A percentile compares a stretch with the other conserved stretches of the same genome.
Conservation (phyloP, 139 green algal genomes). For the Tetradesmus lagerheimii region DNA sequence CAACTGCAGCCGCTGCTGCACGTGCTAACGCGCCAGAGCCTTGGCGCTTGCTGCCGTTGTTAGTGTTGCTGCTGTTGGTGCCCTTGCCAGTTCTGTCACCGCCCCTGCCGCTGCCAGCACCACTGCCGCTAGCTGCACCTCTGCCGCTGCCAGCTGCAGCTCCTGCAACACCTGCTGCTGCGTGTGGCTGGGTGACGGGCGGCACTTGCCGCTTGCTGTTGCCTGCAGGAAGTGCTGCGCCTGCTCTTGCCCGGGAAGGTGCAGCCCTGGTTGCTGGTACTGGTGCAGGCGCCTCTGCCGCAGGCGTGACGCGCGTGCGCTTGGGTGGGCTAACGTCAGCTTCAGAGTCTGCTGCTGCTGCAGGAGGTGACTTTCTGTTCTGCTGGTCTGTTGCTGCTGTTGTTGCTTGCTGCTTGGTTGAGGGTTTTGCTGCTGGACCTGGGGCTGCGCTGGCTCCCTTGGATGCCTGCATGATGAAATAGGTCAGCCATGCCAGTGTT, state of each 20-base stretch:
- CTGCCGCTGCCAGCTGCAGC: constrained; percentile 3
- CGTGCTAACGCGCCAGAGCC: background rate
- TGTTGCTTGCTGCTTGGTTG: background rate
- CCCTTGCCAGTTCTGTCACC: background rate
- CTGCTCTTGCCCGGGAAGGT: no score
- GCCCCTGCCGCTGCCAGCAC: background rate
- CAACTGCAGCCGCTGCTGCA: background rate
- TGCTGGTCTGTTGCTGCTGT: background rate
- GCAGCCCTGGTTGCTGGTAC: background rate
- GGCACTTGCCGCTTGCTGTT: background rate
- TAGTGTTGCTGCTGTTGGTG: background rate
- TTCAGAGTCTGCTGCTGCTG: background rate
- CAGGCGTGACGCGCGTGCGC: background rate
- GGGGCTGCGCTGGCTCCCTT: background rate
- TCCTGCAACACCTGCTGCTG: background rate
- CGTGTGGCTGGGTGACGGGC: background rate
- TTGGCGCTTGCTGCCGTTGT: background rate
- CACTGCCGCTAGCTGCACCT: background rate
- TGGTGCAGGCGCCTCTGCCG: background rate
- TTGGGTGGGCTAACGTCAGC: background rate
- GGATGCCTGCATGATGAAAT: background rate
- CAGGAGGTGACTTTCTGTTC: background rate
- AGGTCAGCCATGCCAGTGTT: background rate
- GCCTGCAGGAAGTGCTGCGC: background rate
- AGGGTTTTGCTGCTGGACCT: background rate